phyloP scores from a whole-genome alignment of 192 early-diverging fungal species.

The Funneliformis geosporum region DNA sequence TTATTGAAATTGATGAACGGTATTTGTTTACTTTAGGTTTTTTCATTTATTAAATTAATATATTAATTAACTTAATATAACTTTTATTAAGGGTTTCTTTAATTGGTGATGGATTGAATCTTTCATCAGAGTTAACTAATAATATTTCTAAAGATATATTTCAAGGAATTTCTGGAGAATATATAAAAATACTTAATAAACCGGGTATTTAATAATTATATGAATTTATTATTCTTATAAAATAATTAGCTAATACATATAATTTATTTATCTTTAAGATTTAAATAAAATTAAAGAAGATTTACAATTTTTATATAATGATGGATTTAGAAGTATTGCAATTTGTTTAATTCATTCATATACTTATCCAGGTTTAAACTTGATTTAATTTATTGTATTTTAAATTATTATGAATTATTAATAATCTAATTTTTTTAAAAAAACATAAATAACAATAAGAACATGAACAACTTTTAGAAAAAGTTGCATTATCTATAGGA shows the following conservation, averaged over 20 bases:
- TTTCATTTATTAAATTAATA: neutral
- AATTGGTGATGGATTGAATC: constrained; percentile 69
- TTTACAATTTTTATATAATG: constrained; percentile 59
- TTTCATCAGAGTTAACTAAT: constrained; percentile 46
- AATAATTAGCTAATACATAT: neutral
- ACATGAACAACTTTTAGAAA: constrained; percentile 75
- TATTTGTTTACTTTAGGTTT: constrained; percentile 22
- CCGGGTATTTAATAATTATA: constrained; percentile 50
- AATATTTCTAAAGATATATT: constrained; percentile 44
- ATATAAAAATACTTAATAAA: constrained; percentile 66
- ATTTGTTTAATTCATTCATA: constrained; percentile 94
- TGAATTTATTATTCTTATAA: neutral
- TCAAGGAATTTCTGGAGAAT: constrained; percentile 86
- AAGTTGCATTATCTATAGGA: constrained; percentile 68
- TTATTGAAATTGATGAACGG: constrained; percentile 87
- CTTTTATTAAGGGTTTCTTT: constrained; percentile 78
- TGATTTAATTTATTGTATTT: neutral
- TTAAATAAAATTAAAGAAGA: constrained; percentile 54
- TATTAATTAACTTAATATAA: neutral
- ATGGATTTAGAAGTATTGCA: constrained; percentile 85
- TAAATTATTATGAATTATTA: neutral
- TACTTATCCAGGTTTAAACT: constrained; percentile 69
- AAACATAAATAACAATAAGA: constrained; percentile 42
- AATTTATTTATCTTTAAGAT: constrained; percentile 49
- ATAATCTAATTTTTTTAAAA: neutral